Evolutionary conservation across 1,139 yeast species (phyloP).

Genomic region (Hyphopichia khmerensis): DNA sequence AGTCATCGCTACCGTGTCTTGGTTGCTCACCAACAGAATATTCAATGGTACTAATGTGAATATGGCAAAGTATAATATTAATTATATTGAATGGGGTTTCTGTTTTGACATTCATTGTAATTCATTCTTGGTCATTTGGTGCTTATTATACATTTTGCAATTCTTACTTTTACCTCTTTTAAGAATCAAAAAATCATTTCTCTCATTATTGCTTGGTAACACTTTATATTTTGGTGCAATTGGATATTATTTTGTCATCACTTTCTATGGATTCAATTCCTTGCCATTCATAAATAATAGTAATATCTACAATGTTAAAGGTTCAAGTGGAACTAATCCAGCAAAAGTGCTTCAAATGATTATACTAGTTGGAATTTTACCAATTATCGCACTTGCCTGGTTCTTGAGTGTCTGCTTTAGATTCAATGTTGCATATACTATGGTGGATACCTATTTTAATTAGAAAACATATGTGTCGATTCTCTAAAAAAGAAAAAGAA

Average conservation of each 20-base stretch:
- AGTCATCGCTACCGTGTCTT: constrained; percentile 66
- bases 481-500: too few relatives aligned
- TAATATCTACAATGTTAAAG: constrained; percentile 27
- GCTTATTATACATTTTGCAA: constrained; percentile 71
- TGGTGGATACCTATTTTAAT: constrained; percentile 67
- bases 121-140: constrained; percentile 80
- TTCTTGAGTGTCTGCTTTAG: constrained; percentile 58
- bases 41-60: constrained; percentile 42
- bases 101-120: constrained; percentile 94
- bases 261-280: constrained; percentile 86
- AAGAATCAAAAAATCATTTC: constrained; percentile 55
- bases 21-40: constrained; percentile 69
- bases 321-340: constrained; percentile 48
- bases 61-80: constrained; percentile 32
- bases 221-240: constrained; percentile 71
- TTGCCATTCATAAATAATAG: constrained; percentile 74
- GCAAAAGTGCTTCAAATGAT: constrained; percentile 37
- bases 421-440: constrained; percentile 66
- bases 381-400: constrained; percentile 57
- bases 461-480: constrained; percentile 11
- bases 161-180: constrained; percentile 74
- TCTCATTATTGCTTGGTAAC: constrained; percentile 73
- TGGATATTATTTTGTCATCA: constrained; percentile 71
- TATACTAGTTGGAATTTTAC: constrained; percentile 46
- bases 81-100: constrained; percentile 86